These are phyloP conservation scores for Lepiota venenata DNA, from an alignment of 768 basidiomycete genomes.

Conservation along the genomic window DNA sequence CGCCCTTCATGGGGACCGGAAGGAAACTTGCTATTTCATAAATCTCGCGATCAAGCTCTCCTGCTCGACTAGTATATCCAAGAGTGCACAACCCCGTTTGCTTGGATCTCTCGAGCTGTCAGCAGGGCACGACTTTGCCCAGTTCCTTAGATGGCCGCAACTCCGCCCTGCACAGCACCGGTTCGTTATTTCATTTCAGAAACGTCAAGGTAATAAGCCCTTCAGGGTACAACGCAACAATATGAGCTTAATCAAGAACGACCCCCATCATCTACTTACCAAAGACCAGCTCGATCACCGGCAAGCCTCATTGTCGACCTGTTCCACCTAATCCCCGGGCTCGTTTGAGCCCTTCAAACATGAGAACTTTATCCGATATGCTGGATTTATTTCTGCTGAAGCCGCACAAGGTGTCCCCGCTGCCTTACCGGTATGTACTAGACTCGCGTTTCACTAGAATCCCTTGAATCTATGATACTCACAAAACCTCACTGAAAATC, in stretches of 20 bases:
- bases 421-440: no score
- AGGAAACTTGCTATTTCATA: slow-evolving; percentile 6
- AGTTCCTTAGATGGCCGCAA: not conserved
- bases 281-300: slow-evolving; percentile 7
- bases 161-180: slow-evolving; percentile 2
- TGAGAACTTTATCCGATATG: no score
- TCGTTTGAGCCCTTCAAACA: no score
- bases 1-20: slow-evolving; percentile 2
- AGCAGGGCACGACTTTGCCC: not conserved
- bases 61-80: slow-evolving; percentile 8
- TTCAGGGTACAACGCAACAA: not conserved
- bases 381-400: no score
- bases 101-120: not conserved
- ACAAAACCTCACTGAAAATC: no score
- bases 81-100: not conserved
- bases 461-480: no score
- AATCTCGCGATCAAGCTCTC: slow-evolving; percentile 11
- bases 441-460: no score
- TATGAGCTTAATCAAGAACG: not conserved
- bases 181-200: not conserved
- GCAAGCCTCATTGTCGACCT: not conserved
- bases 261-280: not conserved
- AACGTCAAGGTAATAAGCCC: not conserved
- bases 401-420: no score
- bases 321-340: slow-evolving; percentile 9